Evolutionary conservation across 441 rosid species (phyloP).

Genomic region (Adansonia rubrostipa): DNA sequence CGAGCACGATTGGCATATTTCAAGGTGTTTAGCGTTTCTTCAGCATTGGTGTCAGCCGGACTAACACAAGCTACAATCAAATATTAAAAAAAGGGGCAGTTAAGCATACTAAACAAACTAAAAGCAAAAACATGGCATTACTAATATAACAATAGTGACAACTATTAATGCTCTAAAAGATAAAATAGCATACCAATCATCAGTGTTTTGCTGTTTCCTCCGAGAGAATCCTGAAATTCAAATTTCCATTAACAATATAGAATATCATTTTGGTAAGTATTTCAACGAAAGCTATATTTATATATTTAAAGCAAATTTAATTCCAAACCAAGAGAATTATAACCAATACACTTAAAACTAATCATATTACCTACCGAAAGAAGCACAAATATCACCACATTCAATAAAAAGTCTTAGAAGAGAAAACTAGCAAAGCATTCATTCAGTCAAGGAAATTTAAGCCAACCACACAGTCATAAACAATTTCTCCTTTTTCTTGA

Average conservation of each 20-base stretch:
- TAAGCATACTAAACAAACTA: neutral
- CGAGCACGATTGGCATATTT: conserved; percentile 97
- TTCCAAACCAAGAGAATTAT: neutral
- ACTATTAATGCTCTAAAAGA: neutral
- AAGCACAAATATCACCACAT: neutral
- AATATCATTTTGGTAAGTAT: neutral
- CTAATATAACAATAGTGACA: conserved; percentile 6
- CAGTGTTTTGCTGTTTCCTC: conserved; percentile 97
- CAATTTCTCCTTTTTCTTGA: neutral
- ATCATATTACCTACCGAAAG: neutral
- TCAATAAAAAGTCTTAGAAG: neutral
- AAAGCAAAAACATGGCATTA: neutral
- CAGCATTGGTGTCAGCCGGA: conserved; percentile 97
- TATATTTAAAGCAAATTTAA: neutral
- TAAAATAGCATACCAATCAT: conserved; percentile 76
- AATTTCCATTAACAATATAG: conserved; percentile 12
- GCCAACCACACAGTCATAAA: no score
- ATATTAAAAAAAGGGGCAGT: conserved; percentile 1
- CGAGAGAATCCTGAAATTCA: conserved; percentile 82
- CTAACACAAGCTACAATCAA: conserved; percentile 84
- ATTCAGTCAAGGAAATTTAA: no score
- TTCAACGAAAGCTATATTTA: neutral
- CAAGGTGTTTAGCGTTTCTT: conserved; percentile 91
- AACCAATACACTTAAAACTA: no score
- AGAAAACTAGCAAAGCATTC: neutral